Percentiles rank a stretch among this genome's conserved stretches.
Conservation (phyloP, 768 basidiomycete species). For the Mycena pura region DNA sequence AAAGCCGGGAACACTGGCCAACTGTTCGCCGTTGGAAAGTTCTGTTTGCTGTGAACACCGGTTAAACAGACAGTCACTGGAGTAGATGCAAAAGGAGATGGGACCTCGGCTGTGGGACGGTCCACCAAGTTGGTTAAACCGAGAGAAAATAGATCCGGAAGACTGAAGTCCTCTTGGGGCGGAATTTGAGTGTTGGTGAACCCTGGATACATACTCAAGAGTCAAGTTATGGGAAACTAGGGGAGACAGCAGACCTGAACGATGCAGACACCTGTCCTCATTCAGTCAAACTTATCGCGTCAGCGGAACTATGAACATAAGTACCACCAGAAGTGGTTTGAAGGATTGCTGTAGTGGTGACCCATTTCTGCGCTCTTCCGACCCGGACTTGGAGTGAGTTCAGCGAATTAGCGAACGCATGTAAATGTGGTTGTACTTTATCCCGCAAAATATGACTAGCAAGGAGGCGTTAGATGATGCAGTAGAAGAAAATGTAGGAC, state of each 20-base stretch:
- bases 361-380: slow-evolving; percentile 70
- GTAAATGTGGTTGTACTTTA: slow-evolving; percentile 61
- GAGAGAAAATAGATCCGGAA: slow-evolving; percentile 63
- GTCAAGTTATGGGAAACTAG: too few relatives aligned
- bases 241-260: too few relatives aligned
- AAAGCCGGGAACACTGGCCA: slow-evolving; percentile 59
- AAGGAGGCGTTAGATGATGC: neutral
- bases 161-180: slow-evolving; percentile 64
- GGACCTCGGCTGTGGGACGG: slow-evolving; percentile 69
- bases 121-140: slow-evolving; percentile 81
- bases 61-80: neutral
- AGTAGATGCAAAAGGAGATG: slow-evolving; percentile 5
- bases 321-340: slow-evolving; percentile 80
- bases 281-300: neutral
- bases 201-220: slow-evolving; percentile 53
- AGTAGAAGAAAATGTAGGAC: neutral
- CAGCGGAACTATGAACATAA: neutral
- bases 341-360: slow-evolving; percentile 80
- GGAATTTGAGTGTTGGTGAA: slow-evolving; percentile 59
- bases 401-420: neutral
- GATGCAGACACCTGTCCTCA: slow-evolving; percentile 56
- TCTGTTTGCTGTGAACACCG: slow-evolving; percentile 53
- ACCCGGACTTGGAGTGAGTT: slow-evolving; percentile 58
- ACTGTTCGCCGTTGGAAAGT: slow-evolving; percentile 58
- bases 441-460: slow-evolving; percentile 83